Evolutionary conservation across 148 eudicot species (phyloP), one percentile per base, ranked within the genome.

Genomic region (Pouteria glomerata): DNA sequence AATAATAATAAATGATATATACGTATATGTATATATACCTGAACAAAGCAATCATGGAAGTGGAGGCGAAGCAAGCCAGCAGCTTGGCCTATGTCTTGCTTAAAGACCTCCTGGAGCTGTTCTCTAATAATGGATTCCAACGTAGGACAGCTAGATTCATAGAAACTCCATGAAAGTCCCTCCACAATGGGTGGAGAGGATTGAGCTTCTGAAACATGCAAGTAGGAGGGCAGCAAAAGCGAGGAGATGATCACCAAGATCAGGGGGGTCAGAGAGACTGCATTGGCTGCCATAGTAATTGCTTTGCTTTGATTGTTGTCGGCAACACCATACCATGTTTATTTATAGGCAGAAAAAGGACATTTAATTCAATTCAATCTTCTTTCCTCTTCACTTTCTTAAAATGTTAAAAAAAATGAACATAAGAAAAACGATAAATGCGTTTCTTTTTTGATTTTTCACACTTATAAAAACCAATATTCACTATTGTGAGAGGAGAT

Each of bases 1-100:
- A 39, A 39, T 4, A 39, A 10, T 4, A 39, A 39, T n/a, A n/a
- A 47, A n/a, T n/a, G n/a, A n/a, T n/a, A n/a, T n/a, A n/a, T n/a
- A n/a, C n/a, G n/a, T n/a, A n/a, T n/a, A n/a, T 47, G 15, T 53
- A 48, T 44, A 30, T 16, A 11, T 12, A 63, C 80, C 80, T 67
- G 80, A 52, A 77, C 80, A 33, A 77, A 77, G 69, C 80, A 77
- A 63, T 77, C 80, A 59, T 77, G 80, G 69, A 77, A 77, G 42
- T 73, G 76, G 21, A 77, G 29, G 41, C 76, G 80, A 30, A 73
- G 76, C 63, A 77, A 52, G 21, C 76, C 73, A 10, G 76, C 76
- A 31, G 80, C 80, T n/a, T 66, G 73, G 62, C 57, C 65, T 8
- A 73, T 39, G 33, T 77, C 80, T 3, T 66, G 19, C 21, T 72